Conservation (phyloP, 805 yeast genomes). For the Priceomyces melissophilus region DNA sequence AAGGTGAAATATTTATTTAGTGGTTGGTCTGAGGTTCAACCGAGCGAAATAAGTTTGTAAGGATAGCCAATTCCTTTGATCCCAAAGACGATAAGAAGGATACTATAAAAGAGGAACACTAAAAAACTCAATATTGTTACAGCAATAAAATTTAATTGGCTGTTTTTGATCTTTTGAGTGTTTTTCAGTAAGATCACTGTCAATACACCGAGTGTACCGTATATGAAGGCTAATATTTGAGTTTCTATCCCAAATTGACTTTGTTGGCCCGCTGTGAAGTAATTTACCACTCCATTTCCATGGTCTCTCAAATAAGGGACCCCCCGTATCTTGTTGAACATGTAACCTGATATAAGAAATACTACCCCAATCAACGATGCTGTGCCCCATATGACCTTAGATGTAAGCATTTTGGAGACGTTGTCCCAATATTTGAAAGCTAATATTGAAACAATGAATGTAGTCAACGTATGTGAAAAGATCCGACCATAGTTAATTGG, state of each 20-base stretch:
- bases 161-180: conserved; percentile 46
- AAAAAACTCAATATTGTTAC: conserved; percentile 42
- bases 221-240: conserved; percentile 72
- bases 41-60: conserved; percentile 40
- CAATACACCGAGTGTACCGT: conserved; percentile 63
- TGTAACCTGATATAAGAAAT: conserved; percentile 81
- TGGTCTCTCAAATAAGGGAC: conserved; percentile 57
- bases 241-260: conserved; percentile 85
- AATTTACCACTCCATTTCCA: conserved; percentile 33
- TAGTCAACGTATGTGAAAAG: conserved; percentile 31
- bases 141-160: conserved; percentile 47
- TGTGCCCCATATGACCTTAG: conserved; percentile 71
- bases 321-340: conserved; percentile 86
- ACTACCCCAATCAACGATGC: conserved; percentile 59
- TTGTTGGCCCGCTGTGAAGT: conserved; percentile 59
- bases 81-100: conserved; percentile 61
- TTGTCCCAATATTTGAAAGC: conserved; percentile 24
- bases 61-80: conserved; percentile 79
- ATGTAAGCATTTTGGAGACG: conserved; percentile 39
- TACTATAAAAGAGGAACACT: conserved; percentile 59
- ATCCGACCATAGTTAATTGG: conserved; percentile 42
- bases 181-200: conserved; percentile 57
- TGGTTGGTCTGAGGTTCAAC: conserved; percentile 1
- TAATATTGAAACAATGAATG: conserved; percentile 27
- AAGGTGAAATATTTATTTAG: not conserved